Conservation (phyloP, 140 eudicot species). For the Stevia rebaudiana region DNA sequence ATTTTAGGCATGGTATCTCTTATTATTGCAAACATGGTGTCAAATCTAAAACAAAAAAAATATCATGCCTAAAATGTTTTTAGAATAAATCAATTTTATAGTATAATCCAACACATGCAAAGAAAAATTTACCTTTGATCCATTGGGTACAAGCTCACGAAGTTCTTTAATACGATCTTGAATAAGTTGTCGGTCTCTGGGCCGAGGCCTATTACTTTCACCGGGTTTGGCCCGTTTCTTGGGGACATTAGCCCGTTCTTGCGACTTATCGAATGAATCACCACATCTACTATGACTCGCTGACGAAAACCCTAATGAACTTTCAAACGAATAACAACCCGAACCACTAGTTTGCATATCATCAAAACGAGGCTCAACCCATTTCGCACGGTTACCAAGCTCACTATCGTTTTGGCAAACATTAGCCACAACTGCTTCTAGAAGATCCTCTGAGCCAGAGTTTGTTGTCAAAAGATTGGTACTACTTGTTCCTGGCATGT, state of each 20-base stretch:
- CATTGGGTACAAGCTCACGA: constrained; percentile 89
- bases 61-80: no score
- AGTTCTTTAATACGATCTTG: constrained; percentile 96
- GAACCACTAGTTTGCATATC: constrained; percentile 47
- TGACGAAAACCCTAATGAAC: constrained; percentile 60
- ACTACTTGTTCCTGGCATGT: constrained; percentile 42
- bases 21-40: no score
- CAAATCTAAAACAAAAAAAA: no score
- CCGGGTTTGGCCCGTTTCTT: constrained; percentile 92
- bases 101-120: neutral
- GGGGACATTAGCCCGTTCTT: constrained; percentile 30
- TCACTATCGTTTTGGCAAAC: constrained; percentile 39
- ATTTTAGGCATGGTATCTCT: no score
- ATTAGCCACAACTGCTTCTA: constrained; percentile 81
- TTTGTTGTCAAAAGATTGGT: constrained; percentile 40
- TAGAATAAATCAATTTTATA: no score
- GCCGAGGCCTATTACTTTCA: constrained; percentile 80
- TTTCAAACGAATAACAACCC: constrained; percentile 55
- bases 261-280: constrained; percentile 49
- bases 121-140: constrained; percentile 64
- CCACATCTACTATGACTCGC: constrained; percentile 66
- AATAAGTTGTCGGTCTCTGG: constrained; percentile 93
- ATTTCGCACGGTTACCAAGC: constrained; percentile 34
- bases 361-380: constrained; percentile 39
- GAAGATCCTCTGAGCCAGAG: constrained; percentile 56